A percentile compares a stretch with the other conserved stretches of the same genome.
phyloP scores from a whole-genome alignment of 805 yeast species.

The Ogataea corticis region DNA sequence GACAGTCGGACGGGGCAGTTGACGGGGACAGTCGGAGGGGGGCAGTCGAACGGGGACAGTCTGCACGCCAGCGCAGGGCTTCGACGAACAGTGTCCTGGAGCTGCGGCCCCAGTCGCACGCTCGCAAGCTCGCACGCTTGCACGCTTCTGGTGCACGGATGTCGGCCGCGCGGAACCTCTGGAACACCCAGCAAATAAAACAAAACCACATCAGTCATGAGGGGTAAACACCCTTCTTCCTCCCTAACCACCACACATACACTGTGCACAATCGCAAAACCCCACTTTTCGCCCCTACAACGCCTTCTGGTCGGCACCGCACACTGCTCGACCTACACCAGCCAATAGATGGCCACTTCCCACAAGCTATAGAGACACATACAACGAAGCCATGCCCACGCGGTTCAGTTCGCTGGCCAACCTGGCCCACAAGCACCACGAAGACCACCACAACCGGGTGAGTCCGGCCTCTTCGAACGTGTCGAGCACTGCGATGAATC shows the following conservation, averaged over 20 bases:
- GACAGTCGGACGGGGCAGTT: too few species aligned
- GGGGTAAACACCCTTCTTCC: too few species aligned
- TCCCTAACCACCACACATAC: too few species aligned
- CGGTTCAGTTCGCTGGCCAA: conserved; percentile 31
- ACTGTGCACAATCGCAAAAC: too few species aligned
- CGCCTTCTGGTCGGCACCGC: not conserved
- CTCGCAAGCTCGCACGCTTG: too few species aligned
- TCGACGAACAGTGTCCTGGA: too few species aligned
- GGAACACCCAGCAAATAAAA: conserved; percentile 8
- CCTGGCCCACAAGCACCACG: conserved; percentile 27
- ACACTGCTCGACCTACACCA: not conserved
- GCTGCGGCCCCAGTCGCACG: too few species aligned
- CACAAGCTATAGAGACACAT: not conserved
- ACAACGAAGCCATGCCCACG: conserved; percentile 27
- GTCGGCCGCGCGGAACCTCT: conserved; percentile 15
- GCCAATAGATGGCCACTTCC: not conserved
- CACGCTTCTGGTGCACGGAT: conserved; percentile 14
- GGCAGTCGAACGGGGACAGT: too few species aligned
- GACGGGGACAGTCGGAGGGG: too few species aligned
- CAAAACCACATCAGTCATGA: not conserved
- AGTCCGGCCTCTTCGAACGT: conserved; percentile 16
- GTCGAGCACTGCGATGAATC: conserved; percentile 25
- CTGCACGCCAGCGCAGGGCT: too few species aligned
- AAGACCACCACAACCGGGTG: conserved; percentile 19
- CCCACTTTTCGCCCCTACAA: too few species aligned